A percentile compares a stretch with the other conserved stretches of the same genome.
Evolutionary conservation across 768 basidiomycete species (phyloP).

Genomic region (Amyloporia xantha): DNA sequence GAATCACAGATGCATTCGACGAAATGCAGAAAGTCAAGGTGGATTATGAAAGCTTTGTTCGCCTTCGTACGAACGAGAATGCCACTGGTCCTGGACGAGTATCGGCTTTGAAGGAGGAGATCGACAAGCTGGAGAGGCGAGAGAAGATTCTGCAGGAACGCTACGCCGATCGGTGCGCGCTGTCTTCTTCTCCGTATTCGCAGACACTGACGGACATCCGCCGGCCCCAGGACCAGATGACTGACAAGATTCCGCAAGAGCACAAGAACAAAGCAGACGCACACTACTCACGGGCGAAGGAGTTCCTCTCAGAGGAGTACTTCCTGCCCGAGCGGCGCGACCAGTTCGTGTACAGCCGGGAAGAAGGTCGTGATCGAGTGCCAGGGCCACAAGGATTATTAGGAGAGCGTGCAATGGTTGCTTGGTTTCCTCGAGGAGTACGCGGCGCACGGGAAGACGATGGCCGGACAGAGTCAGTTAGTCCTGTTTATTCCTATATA

Average conservation of each 20-base stretch:
- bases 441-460: constrained; percentile 30
- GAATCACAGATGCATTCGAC: constrained; percentile 59
- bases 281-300: constrained; percentile 49
- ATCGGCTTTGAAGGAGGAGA: constrained; percentile 79
- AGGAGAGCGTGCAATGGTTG: constrained; percentile 73
- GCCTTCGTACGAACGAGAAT: constrained; percentile 64
- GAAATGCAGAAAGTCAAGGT: constrained; percentile 60
- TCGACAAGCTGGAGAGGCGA: constrained; percentile 67
- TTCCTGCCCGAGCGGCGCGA: constrained; percentile 89
- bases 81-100: constrained; percentile 74
- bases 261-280: constrained; percentile 54
- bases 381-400: constrained; percentile 89
- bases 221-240: constrained; percentile 39
- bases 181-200: no score
- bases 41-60: constrained; percentile 75
- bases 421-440: constrained; percentile 59
- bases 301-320: constrained; percentile 73
- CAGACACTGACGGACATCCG: no score
- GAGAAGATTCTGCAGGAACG: constrained; percentile 75
- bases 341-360: constrained; percentile 80
- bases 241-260: constrained; percentile 59
- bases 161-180: no score
- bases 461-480: constrained; percentile 11
- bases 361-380: constrained; percentile 77
- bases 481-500: background rate